These are phyloP conservation scores for Helenozyma rhizophorensis DNA, from an alignment of 805 yeast genomes.

Conservation along the genomic window DNA sequence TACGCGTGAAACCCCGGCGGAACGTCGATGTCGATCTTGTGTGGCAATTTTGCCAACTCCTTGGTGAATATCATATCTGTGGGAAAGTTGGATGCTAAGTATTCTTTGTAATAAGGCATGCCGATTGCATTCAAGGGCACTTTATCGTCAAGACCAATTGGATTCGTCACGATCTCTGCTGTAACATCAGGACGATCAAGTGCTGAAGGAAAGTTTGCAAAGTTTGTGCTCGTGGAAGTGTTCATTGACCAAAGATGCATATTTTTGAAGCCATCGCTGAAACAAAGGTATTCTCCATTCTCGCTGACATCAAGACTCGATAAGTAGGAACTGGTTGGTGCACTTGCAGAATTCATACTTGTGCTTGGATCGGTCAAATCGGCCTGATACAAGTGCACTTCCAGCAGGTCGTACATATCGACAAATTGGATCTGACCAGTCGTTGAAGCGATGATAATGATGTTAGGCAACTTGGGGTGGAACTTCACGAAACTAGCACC, in stretches of 20 bases:
- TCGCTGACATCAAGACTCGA: conserved; percentile 52
- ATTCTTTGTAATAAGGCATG: conserved; percentile 79
- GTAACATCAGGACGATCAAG: conserved; percentile 54
- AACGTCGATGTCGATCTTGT: conserved; percentile 47
- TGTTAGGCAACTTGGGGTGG: conserved; percentile 83
- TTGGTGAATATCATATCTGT: conserved; percentile 53
- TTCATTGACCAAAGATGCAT: conserved; percentile 65
- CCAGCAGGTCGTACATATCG: conserved; percentile 77
- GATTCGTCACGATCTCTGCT: conserved; percentile 21
- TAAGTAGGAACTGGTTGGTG: conserved; percentile 24
- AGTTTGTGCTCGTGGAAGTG: conserved; percentile 22
- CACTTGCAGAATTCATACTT: not conserved
- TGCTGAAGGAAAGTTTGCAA: conserved; percentile 34
- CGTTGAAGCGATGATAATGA: conserved; percentile 67
- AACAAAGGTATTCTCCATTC: conserved; percentile 73
- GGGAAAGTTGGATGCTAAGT: conserved; percentile 79
- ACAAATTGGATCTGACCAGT: conserved; percentile 82
- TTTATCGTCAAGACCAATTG: conserved; percentile 32
- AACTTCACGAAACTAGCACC: conserved; percentile 83
- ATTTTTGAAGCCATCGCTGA: conserved; percentile 60
- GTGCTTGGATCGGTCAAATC: conserved; percentile 31
- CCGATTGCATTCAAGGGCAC: conserved; percentile 72
- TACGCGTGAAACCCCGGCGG: conserved; percentile 34
- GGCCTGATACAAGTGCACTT: conserved; percentile 61
- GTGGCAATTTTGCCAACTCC: conserved; percentile 59